Base-by-base conservation (phyloP, 176 grass and related monocot genomes). In the Rhipidocladum racemiflorum region DNA sequence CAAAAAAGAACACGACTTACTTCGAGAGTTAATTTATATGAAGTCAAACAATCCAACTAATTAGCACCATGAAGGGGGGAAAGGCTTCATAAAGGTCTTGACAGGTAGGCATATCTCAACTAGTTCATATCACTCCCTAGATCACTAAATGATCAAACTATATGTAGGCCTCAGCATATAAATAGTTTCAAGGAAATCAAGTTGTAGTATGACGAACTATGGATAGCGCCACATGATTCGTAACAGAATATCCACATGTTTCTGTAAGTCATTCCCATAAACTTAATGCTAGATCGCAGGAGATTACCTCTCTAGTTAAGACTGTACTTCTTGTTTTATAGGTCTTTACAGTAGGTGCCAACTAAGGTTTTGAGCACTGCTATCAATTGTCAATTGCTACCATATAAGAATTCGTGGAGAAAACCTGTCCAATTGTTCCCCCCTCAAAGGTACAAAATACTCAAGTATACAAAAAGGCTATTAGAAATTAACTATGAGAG, bases 11-110 rank as follows among this genome's bases (percentile, higher is more conserved):
- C 29, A 80, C 11, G 54, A 36, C 40, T 69, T 82, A 72, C n/a
- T 64, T 81, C 3, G 1, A 77, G 67, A 84, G 5, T 28, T 9
- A 83, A 75, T 32, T 72, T 89, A 80, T 35, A 23, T 53, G 27
- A 65, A 81, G 53, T 70, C 21, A 61, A 34, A 78, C 32, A 2
- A 87, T 61, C 28, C 17, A 25, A 68, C 30, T 67, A 13, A 74
- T 79, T 40, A 80, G 39, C 59, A 70, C 5, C 20, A 77, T 21
- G 36, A 72, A 61, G 28, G n/a, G 13, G 12, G 32, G 13, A 61
- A 25, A 61, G 72, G 34, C 21, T 42, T 16, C 28, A 77, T 44
- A 49, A 50, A 85, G 18, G 62, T 66, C 13, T 28, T 69, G 40
- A 79, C 21, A 70, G n/a, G 14, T 30, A 56, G 59, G 15, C 23